phyloP scores from a whole-genome alignment of 345 rosid genomes.

The Rhizophora mangle region DNA sequence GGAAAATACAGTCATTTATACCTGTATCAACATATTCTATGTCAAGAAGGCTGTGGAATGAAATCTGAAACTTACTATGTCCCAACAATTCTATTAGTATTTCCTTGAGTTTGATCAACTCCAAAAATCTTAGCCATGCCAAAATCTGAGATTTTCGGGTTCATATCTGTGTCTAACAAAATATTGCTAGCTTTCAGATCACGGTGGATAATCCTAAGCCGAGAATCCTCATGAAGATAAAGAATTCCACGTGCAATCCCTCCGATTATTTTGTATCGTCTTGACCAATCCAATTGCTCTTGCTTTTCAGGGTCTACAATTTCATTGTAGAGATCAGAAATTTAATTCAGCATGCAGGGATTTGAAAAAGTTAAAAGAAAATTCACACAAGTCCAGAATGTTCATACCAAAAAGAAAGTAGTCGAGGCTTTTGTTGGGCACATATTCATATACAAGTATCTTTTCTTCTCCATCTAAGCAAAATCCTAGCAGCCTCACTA shows the following conservation, averaged over 20 bases:
- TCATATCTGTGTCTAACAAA: constrained; percentile 23
- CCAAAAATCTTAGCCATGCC: constrained; percentile 28
- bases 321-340: not conserved
- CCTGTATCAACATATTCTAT: no score
- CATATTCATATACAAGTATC: constrained; percentile 49
- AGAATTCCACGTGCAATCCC: constrained; percentile 28
- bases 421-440: constrained; percentile 49
- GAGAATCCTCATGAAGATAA: constrained; percentile 27
- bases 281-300: constrained; percentile 13
- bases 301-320: constrained; percentile 11
- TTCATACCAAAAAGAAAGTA: constrained; percentile 30
- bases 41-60: no score
- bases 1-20: no score
- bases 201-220: constrained; percentile 20
- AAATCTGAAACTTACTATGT: constrained; percentile 17
- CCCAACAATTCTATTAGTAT: constrained; percentile 21
- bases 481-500: constrained; percentile 43
- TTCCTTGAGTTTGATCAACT: constrained; percentile 24
- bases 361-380: not conserved
- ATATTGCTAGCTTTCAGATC: constrained; percentile 29
- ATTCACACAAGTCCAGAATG: not conserved
- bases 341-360: not conserved
- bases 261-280: constrained; percentile 17
- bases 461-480: constrained; percentile 48
- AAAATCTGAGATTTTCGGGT: constrained; percentile 28